A percentile compares a stretch with the other conserved stretches of the same genome.
phyloP scores from a whole-genome alignment of 768 basidiomycete species.

The Boletus pseudo-olivaceus region DNA sequence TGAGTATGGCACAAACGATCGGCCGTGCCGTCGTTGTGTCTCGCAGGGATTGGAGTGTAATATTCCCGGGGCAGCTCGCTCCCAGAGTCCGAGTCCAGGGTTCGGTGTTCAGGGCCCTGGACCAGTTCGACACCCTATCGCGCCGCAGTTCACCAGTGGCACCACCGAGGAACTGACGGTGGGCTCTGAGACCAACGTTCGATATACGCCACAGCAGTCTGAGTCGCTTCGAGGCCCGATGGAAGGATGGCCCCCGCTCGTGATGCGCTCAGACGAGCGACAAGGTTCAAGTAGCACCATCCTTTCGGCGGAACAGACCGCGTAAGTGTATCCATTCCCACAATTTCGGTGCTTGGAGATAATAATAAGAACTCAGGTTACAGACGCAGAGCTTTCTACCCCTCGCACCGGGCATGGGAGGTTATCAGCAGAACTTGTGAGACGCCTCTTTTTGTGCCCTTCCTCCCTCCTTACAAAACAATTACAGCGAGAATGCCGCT shows the following conservation, averaged over 20 bases:
- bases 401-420: background rate
- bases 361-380: slow-evolving; percentile 4
- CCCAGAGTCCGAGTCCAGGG: slow-evolving; percentile 20
- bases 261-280: slow-evolving; percentile 1
- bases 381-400: background rate
- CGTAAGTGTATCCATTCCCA: slow-evolving; percentile 10
- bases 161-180: slow-evolving; percentile 4
- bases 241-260: slow-evolving; percentile 1
- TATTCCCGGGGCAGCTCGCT: slow-evolving; percentile 13
- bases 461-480: background rate
- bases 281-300: slow-evolving; percentile 2
- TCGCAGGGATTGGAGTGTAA: slow-evolving; percentile 8
- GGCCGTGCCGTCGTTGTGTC: slow-evolving; percentile 23
- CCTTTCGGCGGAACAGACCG: background rate
- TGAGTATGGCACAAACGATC: slow-evolving; percentile 15
- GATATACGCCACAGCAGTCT: slow-evolving; percentile 5
- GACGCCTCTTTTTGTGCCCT: background rate
- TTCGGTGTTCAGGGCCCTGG: slow-evolving; percentile 8
- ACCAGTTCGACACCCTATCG: background rate
- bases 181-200: background rate
- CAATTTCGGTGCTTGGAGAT: background rate
- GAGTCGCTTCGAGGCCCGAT: background rate
- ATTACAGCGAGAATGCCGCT: slow-evolving; percentile 6
- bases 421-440: slow-evolving; percentile 15
- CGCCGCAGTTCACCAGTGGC: slow-evolving; percentile 4